Evolutionary conservation across 192 early-diverging fungal species (phyloP).

Genomic region (Radiomyces spectabilis): DNA sequence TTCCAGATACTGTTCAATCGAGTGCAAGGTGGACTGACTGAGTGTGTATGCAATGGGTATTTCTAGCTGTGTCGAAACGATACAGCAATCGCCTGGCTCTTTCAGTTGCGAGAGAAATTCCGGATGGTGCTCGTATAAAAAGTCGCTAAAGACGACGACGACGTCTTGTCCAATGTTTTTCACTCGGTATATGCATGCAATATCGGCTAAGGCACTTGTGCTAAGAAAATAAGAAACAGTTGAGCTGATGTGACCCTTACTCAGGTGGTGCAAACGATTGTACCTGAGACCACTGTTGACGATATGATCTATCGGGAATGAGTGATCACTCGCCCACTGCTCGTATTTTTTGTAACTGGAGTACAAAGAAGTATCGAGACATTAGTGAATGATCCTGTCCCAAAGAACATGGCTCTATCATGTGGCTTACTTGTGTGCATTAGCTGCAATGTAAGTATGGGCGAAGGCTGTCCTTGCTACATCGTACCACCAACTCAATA

Average conservation of each 20-base stretch:
- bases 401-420: neutral
- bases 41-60: neutral
- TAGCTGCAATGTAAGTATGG: constrained; percentile 18
- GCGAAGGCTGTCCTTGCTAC: no score
- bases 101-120: neutral
- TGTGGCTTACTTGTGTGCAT: constrained; percentile 28
- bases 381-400: no score
- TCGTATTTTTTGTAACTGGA: constrained; percentile 30
- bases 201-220: constrained; percentile 9
- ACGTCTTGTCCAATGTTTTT: constrained; percentile 1
- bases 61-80: neutral
- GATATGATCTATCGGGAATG: constrained; percentile 23
- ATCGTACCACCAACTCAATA: no score
- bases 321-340: constrained; percentile 19
- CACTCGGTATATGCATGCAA: constrained; percentile 12
- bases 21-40: neutral
- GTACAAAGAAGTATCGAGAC: neutral
- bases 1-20: neutral
- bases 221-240: neutral
- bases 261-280: neutral
- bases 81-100: neutral
- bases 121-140: constrained; percentile 6
- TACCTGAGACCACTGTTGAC: constrained; percentile 29
- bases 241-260: neutral
- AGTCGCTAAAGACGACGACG: constrained; percentile 3